Evolutionary conservation across 306 rosid species (phyloP), one percentile per base, ranked within the genome.

Genomic region (Castanea mollissima): DNA sequence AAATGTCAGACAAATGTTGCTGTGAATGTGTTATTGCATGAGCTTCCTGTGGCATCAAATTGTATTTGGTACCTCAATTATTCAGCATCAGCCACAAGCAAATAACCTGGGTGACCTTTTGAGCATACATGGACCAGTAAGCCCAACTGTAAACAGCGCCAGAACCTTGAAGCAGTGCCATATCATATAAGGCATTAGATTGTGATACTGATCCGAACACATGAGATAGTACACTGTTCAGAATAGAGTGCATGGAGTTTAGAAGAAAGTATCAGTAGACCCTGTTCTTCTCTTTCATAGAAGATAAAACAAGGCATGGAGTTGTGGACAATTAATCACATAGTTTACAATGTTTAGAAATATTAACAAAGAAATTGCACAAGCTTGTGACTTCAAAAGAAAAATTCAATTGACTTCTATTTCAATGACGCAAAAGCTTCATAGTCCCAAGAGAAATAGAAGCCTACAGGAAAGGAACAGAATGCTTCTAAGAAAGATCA

Each of bases 241-340:
- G 0, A 49, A 13, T 49, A 49, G 54, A 49, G 54, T 49, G 0
- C 16, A 49, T 12, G 54, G 54, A 49, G 15, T 49, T 49, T 46
- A 0, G 52, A 46, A 21, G 14, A 20, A 58, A 58, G 29, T 27
- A 25, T 27, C 68, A 63, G 19, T 5, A 63, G 29, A 18, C 69
- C 69, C 69, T 13, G 41, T 63, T 14, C 25, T 59, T 63, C 38
- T 63, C 69, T 29, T 14, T 15, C 41, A 15, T 63, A 5, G 41
- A 63, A 29, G 69, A 18, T 27, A 63, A 5, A 2, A 63, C 6
- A 29, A 16, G 52, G 32, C 12, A 31, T 15, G 27, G 70, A 65
- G 79, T 55, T 13, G 5, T 55, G 6, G 70, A 49, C 32, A 76
- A 71, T 35, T 34, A 62, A 79, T 79, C 73, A 56, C 54, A 56